Evolutionary conservation across 2,329 filamentous ascomycete genomes (phyloP).

Genomic region (Colletotrichum sp.): DNA sequence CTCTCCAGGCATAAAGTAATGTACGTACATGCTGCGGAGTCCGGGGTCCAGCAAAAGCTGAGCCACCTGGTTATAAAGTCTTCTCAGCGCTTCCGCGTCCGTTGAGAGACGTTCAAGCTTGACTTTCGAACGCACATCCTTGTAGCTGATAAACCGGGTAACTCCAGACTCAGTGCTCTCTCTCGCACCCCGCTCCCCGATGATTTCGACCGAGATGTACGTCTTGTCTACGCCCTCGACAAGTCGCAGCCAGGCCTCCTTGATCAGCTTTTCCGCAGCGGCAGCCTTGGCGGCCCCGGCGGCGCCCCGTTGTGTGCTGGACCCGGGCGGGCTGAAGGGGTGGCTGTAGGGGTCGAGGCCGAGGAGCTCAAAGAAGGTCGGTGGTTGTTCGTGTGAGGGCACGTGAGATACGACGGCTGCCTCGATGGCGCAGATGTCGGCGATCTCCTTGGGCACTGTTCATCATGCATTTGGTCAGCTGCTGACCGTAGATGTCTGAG

Average conservation of each 20-base stretch:
- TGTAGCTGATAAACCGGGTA: not conserved
- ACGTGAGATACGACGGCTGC: not conserved
- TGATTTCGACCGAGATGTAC: not conserved
- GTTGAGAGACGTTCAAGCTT: not conserved
- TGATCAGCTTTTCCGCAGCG: not conserved
- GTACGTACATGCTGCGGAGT: not conserved
- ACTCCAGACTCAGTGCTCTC: not conserved
- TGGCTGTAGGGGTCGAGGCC: not conserved
- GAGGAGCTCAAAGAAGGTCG: not conserved
- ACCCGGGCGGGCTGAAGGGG: not conserved
- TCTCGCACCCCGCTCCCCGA: not conserved
- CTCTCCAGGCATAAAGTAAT: not conserved
- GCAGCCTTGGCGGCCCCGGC: not conserved
- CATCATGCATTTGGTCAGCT: not conserved
- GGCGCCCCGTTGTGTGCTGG: not conserved
- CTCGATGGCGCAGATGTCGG: not conserved
- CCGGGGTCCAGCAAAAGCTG: not conserved
- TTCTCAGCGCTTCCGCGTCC: not conserved
- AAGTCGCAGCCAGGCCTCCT: not conserved
- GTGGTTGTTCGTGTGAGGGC: not conserved
- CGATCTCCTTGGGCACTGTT: not conserved
- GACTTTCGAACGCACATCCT: not conserved
- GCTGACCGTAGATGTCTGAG: not conserved
- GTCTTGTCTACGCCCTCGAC: not conserved
- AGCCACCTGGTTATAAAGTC: not conserved